phyloP scores from a whole-genome alignment of 2,329 filamentous ascomycete genomes.

The Madurella mycetomatis region DNA sequence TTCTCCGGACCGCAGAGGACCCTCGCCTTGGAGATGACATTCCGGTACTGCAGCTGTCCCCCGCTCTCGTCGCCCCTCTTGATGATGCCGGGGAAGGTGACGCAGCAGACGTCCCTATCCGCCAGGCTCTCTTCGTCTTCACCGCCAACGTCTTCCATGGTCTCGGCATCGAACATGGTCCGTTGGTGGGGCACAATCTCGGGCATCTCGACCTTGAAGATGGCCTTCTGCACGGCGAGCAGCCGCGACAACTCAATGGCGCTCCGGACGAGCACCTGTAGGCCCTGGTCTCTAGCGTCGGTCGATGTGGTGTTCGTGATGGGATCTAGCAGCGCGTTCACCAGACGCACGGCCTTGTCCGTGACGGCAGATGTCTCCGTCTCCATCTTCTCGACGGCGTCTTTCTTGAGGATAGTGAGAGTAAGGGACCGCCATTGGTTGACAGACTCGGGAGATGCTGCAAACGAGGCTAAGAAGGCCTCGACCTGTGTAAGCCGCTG shows the following conservation, averaged over 20 bases:
- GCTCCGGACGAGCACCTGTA: constrained; percentile 49
- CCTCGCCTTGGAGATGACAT: constrained; percentile 62
- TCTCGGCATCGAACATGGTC: constrained; percentile 51
- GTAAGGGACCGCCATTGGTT: constrained; percentile 67
- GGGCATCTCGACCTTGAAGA: constrained; percentile 54
- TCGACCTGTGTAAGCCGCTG: constrained; percentile 48
- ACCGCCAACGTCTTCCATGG: constrained; percentile 64
- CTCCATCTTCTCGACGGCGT: constrained; percentile 44
- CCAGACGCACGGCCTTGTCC: constrained; percentile 41
- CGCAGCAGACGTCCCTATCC: constrained; percentile 54
- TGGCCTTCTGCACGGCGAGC: constrained; percentile 55
- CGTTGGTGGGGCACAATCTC: constrained; percentile 48
- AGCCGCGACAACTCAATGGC: constrained; percentile 54
- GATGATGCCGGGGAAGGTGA: constrained; percentile 60
- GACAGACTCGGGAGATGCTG: constrained; percentile 43
- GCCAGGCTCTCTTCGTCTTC: constrained; percentile 54
- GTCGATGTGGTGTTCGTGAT: constrained; percentile 42
- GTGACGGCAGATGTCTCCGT: constrained; percentile 41
- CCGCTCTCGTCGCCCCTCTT: constrained; percentile 64
- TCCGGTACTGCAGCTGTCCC: constrained; percentile 55
- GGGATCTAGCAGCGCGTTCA: constrained; percentile 47
- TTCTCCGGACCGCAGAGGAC: constrained; percentile 55
- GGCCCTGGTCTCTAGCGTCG: constrained; percentile 46
- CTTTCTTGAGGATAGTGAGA: constrained; percentile 54
- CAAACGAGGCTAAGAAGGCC: constrained; percentile 39